Evolutionary conservation across 1,284 basidiomycete genomes (phyloP), one percentile per base, ranked within the genome.

Genomic region (Ganoderma sp.): DNA sequence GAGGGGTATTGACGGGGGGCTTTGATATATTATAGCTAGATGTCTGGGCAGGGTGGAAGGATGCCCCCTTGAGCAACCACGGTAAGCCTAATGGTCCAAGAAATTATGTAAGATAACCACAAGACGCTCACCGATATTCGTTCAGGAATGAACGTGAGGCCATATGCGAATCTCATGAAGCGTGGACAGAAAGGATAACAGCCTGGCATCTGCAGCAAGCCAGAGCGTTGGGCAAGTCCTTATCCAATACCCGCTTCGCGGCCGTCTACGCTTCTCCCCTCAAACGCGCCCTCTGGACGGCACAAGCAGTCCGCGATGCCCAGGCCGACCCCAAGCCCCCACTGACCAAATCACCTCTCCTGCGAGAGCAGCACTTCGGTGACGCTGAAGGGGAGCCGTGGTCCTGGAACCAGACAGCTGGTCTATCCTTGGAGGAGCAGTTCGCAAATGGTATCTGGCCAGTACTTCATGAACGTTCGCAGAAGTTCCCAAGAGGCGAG

Each of bases 1-100:
- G 39, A 25, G 4, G 19, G 2, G 34, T 12, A 17, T 22, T 43
- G 41, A 41, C 14, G 12, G 5, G 5, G 32, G 22, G 3, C 17
- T 39, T 10, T 19, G 19, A 6, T 14, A 34, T 34, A 17, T 6
- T 45, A 50, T 39, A 90, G 87, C 83, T 77, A 67, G 75, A 80
- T 1, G 75, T 88, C 8, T 96, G 94, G 94, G 93, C 94, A 34
- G 95, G 95, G 12, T 94, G 91, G 87, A 86, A 85, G 69, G 94
- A 97, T 79, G 89, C 95, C 1, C 88, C 92, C 0, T 84, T 97
- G 5, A 92, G 93, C 19, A 90, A 90, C 73, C 93, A 96, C 78
- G 95, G 95, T 91, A 75, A 78, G 84, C 50, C 3, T 5, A 39
- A 39, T 10, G 7, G 28, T 42, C 42, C 22, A 6, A 39, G 37